These are phyloP conservation scores for Cladosporium halotolerans DNA, from an alignment of 2,329 filamentous ascomycete genomes.

Conservation along the genomic window DNA sequence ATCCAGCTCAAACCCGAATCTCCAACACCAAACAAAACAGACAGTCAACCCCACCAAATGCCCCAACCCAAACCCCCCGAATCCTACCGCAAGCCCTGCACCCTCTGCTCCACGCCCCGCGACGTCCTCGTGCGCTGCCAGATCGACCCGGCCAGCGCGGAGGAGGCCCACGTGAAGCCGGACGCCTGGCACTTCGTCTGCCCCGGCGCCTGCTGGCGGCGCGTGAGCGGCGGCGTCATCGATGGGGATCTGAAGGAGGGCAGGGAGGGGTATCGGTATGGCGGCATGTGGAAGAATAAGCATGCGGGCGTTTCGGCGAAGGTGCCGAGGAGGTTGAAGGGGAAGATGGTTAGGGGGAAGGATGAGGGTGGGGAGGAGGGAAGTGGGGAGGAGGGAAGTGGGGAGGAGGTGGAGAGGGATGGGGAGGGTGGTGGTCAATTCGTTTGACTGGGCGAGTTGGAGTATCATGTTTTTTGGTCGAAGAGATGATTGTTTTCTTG, in stretches of 20 bases:
- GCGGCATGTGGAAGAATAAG: constrained; percentile 33
- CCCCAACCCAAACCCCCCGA: background rate
- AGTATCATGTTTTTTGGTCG: background rate
- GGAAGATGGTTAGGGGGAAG: constrained; percentile 5
- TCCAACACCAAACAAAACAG: background rate
- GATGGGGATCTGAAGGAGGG: constrained; percentile 32
- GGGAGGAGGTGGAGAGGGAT: background rate
- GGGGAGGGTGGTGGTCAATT: background rate
- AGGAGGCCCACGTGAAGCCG: background rate
- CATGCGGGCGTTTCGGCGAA: constrained; percentile 12
- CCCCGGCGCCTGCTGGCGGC: constrained; percentile 38
- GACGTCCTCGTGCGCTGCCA: constrained; percentile 40
- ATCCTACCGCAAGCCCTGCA: constrained; percentile 34
- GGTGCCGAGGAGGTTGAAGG: constrained; percentile 11
- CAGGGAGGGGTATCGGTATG: constrained; percentile 33
- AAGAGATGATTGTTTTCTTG: background rate
- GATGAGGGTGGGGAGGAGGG: background rate
- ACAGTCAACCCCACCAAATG: background rate
- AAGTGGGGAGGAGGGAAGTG: background rate
- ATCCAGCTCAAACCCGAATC: background rate
- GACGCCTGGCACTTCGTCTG: constrained; percentile 40
- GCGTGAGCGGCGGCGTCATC: constrained; percentile 38
- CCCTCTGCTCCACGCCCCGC: constrained; percentile 33
- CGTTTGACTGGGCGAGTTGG: background rate
- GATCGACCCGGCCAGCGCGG: constrained; percentile 29